Percentiles rank a stretch among this genome's conserved stretches.
phyloP scores from a whole-genome alignment of 345 rosid species.

The Hibiscus tridactylites region DNA sequence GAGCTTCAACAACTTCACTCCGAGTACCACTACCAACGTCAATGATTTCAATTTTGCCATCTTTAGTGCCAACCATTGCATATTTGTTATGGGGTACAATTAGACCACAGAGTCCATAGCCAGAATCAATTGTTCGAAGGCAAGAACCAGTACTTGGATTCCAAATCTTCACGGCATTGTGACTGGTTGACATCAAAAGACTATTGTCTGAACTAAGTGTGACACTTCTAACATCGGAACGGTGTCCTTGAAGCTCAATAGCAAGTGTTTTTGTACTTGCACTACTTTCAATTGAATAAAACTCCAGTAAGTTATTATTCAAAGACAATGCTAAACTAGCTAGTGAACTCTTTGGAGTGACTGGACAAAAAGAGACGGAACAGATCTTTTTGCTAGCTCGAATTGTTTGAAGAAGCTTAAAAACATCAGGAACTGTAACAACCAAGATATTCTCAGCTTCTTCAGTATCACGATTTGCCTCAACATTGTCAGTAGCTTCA shows the following conservation, averaged over 20 bases:
- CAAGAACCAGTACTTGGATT: constrained; percentile 95
- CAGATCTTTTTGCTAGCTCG: constrained; percentile 75
- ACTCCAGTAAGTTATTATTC: constrained; percentile 80
- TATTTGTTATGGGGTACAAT: constrained; percentile 73
- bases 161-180: constrained; percentile 86
- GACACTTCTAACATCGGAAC: constrained; percentile 88
- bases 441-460: constrained; percentile 27
- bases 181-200: constrained; percentile 92
- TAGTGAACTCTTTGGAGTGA: constrained; percentile 45
- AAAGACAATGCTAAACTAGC: constrained; percentile 76
- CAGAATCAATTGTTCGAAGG: constrained; percentile 83
- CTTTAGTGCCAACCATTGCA: constrained; percentile 91
- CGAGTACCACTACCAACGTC: constrained; percentile 81
- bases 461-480: constrained; percentile 22
- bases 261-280: constrained; percentile 40
- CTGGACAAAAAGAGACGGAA: constrained; percentile 75
- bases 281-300: constrained; percentile 57
- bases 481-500: constrained; percentile 32
- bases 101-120: constrained; percentile 86
- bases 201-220: constrained; percentile 82
- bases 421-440: constrained; percentile 60
- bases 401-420: constrained; percentile 67
- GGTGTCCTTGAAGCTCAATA: constrained; percentile 91
- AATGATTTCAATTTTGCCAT: constrained; percentile 69
- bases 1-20: constrained; percentile 70